phyloP scores from a whole-genome alignment of 2,329 filamentous ascomycete species.

The Fusarium camptoceras region DNA sequence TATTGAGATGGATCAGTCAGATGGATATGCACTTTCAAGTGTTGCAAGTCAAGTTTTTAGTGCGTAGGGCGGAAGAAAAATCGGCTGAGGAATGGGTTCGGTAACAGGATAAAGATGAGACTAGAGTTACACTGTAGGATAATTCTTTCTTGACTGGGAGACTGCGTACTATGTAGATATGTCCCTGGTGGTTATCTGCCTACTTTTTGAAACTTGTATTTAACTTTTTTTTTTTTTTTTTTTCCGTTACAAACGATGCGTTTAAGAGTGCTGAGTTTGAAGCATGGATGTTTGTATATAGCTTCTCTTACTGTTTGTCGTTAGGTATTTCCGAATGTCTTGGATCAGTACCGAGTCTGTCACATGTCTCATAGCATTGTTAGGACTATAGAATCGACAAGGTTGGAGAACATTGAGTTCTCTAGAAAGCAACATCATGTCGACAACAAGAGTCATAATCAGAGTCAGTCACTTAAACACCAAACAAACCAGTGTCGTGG shows the following conservation, averaged over 20 bases:
- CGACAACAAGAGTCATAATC: conserved; percentile 3
- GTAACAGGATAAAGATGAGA: conserved; percentile 12
- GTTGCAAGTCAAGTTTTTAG: conserved; percentile 22
- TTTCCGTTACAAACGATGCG: no score
- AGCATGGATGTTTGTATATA: background rate
- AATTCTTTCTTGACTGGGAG: conserved; percentile 1
- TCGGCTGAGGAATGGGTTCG: conserved; percentile 34
- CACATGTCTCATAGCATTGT: background rate
- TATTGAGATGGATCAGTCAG: conserved; percentile 6
- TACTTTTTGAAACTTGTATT: background rate
- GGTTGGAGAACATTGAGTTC: background rate
- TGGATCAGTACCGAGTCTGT: background rate
- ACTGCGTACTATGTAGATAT: conserved; percentile 8
- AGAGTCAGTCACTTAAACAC: conserved; percentile 24
- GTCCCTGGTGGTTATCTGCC: background rate
- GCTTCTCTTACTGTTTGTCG: background rate
- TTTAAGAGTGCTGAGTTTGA: background rate
- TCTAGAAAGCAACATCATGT: conserved; percentile 2
- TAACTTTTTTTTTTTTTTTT: no score
- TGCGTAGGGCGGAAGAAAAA: conserved; percentile 38
- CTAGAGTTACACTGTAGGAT: conserved; percentile 25
- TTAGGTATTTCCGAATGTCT: background rate
- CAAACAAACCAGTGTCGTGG: conserved; percentile 14
- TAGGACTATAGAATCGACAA: background rate
- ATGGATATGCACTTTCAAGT: background rate